Evolutionary conservation across 495 filamentous ascomycete species (phyloP).

Genomic region (Penicillium soppii): DNA sequence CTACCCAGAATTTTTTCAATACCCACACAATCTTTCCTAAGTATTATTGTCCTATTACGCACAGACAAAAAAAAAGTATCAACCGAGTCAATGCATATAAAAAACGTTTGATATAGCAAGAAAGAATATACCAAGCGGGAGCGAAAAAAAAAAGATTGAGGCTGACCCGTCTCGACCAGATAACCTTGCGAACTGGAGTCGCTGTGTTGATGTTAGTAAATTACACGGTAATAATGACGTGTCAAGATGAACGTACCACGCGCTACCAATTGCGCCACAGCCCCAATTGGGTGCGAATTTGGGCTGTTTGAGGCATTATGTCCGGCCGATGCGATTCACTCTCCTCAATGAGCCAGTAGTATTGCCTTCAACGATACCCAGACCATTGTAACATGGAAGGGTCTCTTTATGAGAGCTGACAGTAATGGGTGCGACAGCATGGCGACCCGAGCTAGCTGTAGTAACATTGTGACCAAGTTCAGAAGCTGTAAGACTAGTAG

Average conservation of each 20-base stretch:
- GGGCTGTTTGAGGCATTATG: neutral
- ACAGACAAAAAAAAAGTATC: neutral
- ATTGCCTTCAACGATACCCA: too few species aligned
- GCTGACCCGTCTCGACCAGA: slow-evolving; percentile 13
- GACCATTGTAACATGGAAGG: too few species aligned
- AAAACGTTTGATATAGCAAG: too few species aligned
- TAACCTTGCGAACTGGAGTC: slow-evolving; percentile 23
- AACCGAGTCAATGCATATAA: too few species aligned
- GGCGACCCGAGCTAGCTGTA: too few species aligned
- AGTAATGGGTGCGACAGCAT: too few species aligned
- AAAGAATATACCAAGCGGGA: neutral
- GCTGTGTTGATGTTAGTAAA: neutral
- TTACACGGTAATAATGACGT: neutral
- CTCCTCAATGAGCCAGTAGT: too few species aligned
- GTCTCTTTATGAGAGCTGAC: too few species aligned
- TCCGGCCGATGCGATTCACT: too few species aligned
- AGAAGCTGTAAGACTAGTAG: too few species aligned
- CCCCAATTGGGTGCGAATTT: slow-evolving; percentile 3
- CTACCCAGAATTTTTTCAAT: too few species aligned
- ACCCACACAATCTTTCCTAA: neutral
- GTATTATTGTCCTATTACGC: neutral
- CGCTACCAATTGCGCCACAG: slow-evolving; percentile 27
- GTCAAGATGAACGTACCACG: neutral
- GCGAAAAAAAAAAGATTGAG: slow-evolving; percentile 4
- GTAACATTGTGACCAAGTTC: too few species aligned